Evolutionary conservation across 2,329 filamentous ascomycete species (phyloP), one percentile per base, ranked within the genome.

Genomic region (Xylaria multiplex): DNA sequence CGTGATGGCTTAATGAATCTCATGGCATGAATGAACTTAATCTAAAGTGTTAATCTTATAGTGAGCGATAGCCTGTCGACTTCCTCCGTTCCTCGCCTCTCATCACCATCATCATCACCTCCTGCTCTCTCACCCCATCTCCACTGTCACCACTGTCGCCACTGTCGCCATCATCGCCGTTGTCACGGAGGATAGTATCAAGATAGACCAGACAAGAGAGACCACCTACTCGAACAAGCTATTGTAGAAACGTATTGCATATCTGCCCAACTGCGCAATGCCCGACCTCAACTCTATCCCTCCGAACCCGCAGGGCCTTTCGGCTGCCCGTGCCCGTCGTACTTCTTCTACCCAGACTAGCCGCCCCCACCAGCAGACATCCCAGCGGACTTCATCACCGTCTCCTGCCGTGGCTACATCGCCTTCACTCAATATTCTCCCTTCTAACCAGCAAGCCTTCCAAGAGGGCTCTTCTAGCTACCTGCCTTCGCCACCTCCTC

Each of bases 271-370:
- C 8, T 32, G n/a, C 53, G 69, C 62, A 6, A 74, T 76, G 74
- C 72, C 73, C 27, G 85, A 87, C 69, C 81, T 87, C 69, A 87
- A 88, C 77, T 83, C 84, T 19, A 83, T 87, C 13, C 83, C 85
- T 46, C 77, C 83, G 7, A 85, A 83, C 61, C 83, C 84, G 57
- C 82, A 80, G 68, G 75, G 80, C 43, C 78, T 83, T 40, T 80
- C 79, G 22, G 71, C 74, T 8, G 80, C 81, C 24, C 79, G 82
- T 59, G 79, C 81, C n/a, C 79, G 81, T 55, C 83, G 84, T 54
- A 75, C 81, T 48, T 83, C 84, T 35, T 77, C 79, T 22, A 78
- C 78, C 64, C 81, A 83, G 62, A 82, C 82, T 45, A 35, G 59
- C 24, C 71, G 69, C 27, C 59, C 69, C 14, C 71, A 55, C 14